Percentiles rank a stretch among this genome's conserved stretches.
Evolutionary conservation across 495 filamentous ascomycete species (phyloP).

Genomic region (Aspergillus bertholletiae): DNA sequence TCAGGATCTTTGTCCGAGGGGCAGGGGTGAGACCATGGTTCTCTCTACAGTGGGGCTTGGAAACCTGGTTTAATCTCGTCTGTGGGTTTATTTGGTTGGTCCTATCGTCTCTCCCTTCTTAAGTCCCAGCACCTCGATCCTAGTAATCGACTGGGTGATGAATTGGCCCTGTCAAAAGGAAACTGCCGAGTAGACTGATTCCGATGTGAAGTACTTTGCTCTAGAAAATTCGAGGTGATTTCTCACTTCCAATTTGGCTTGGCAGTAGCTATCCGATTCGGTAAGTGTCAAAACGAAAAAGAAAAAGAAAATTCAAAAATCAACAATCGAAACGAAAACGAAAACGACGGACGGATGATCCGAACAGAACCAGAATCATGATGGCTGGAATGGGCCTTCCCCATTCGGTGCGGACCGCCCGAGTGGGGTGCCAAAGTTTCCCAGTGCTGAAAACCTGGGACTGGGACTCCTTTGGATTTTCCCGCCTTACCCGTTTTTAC

Average conservation of each 20-base stretch:
- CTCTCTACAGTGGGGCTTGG: neutral
- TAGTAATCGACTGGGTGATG: too few species aligned
- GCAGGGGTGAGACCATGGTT: neutral
- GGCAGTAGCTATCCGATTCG: too few species aligned
- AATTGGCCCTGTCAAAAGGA: too few species aligned
- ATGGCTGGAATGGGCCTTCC: slow-evolving; percentile 11
- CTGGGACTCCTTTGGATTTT: neutral
- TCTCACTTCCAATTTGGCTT: neutral
- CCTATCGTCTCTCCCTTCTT: neutral
- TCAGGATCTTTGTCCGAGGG: neutral
- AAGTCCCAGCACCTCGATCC: too few species aligned
- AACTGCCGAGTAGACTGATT: neutral
- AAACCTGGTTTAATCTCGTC: neutral
- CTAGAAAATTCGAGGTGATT: neutral
- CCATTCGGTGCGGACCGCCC: slow-evolving; percentile 18
- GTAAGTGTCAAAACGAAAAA: too few species aligned
- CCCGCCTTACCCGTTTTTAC: neutral
- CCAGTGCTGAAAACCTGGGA: neutral
- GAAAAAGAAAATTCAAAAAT: too few species aligned
- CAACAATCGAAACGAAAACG: too few species aligned
- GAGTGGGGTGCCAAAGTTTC: slow-evolving; percentile 6
- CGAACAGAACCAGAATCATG: neutral
- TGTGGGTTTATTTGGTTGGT: neutral
- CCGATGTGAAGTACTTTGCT: neutral
- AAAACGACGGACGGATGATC: neutral